A percentile compares a stretch with the other conserved stretches of the same genome.
phyloP scores from a whole-genome alignment of 495 filamentous ascomycete genomes.

The Endocarpon pusillum region DNA sequence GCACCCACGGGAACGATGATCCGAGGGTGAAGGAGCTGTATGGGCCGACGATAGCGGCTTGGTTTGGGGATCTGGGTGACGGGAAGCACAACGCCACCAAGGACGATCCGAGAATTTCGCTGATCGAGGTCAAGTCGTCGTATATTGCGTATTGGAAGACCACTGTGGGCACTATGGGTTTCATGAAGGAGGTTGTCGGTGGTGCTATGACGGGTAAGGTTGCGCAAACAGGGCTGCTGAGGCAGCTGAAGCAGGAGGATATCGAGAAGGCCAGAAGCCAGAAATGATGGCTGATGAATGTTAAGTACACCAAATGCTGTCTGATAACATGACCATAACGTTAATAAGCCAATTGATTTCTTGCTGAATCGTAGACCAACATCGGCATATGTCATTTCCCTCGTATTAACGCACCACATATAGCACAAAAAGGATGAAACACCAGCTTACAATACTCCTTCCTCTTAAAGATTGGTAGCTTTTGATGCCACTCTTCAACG shows the following conservation, averaged over 20 bases:
- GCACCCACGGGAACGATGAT: conserved; percentile 16
- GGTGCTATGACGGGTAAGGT: conserved; percentile 11
- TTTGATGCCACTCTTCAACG: no score
- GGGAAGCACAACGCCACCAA: conserved; percentile 21
- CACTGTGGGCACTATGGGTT: conserved; percentile 8
- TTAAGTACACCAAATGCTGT: no score
- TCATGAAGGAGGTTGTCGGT: conserved; percentile 12
- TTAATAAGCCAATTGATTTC: no score
- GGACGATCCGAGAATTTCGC: conserved; percentile 27
- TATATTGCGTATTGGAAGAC: conserved; percentile 14
- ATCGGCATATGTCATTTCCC: no score
- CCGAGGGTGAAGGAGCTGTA: conserved; percentile 26
- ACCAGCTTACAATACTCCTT: no score
- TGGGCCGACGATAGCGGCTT: conserved; percentile 14
- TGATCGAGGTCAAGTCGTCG: conserved; percentile 47
- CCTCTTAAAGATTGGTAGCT: no score
- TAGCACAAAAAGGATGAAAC: no score
- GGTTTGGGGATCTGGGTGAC: conserved; percentile 29
- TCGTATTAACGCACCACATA: no score
- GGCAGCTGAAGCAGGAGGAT: conserved; percentile 9
- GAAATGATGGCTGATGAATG: no score
- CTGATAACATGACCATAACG: no score
- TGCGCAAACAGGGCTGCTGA: conserved; percentile 11
- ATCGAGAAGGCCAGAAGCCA: conserved; percentile 9
- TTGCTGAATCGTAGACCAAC: no score